A percentile compares a stretch with the other conserved stretches of the same genome.
Evolutionary conservation across 163 green algal species (phyloP).

Genomic region (Picocystis sp.): DNA sequence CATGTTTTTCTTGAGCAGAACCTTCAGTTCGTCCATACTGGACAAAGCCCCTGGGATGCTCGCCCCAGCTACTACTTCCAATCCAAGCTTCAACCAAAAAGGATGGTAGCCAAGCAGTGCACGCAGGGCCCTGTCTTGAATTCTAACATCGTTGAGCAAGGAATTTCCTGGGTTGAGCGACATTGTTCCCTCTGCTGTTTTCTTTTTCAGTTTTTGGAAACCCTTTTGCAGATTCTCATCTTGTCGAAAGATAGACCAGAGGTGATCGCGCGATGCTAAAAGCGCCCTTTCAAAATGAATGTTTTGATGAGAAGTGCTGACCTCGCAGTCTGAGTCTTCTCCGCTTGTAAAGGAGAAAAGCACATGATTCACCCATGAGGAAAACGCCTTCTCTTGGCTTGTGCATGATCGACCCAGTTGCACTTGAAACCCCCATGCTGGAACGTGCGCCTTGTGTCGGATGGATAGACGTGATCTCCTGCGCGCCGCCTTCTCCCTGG

Average conservation of each 20-base stretch:
- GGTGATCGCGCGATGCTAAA: no score
- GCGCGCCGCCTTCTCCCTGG: no score
- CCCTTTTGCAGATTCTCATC: no score
- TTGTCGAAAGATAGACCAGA: no score
- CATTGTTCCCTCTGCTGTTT: slow-evolving; percentile 1
- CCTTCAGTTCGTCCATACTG: slow-evolving; percentile 12
- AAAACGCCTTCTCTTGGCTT: slow-evolving; percentile 40
- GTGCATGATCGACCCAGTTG: no score
- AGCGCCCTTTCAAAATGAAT: no score
- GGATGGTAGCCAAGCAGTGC: slow-evolving; percentile 59
- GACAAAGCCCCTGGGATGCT: neutral
- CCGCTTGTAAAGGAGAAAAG: slow-evolving; percentile 11
- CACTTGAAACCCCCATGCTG: no score
- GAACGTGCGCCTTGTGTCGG: no score
- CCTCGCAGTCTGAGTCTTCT: no score
- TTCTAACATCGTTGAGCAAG: slow-evolving; percentile 28
- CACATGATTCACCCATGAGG: slow-evolving; percentile 40
- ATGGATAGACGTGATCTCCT: no score
- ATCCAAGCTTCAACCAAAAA: slow-evolving; percentile 62
- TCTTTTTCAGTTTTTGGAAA: no score
- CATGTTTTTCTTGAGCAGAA: slow-evolving; percentile 26
- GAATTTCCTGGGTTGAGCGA: slow-evolving; percentile 7
- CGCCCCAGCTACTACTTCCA: slow-evolving; percentile 38
- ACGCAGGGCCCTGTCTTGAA: slow-evolving; percentile 28
- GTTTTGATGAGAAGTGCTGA: no score